phyloP scores from a whole-genome alignment of 1,139 yeast genomes.

The Entelexis sorbosivorans region DNA sequence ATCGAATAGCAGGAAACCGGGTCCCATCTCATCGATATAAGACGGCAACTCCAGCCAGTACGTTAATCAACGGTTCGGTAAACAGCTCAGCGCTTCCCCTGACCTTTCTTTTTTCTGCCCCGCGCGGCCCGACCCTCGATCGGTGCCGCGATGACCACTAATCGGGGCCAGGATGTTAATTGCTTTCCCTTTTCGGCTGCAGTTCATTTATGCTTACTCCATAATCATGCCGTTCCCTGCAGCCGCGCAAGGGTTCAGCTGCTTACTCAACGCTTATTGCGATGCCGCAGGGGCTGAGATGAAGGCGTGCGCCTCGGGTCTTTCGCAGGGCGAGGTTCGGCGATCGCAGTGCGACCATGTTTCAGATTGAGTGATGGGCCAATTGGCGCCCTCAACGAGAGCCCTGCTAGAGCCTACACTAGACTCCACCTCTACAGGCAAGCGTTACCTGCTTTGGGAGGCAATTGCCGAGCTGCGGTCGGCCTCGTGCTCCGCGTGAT shows the following conservation, averaged over 20 bases:
- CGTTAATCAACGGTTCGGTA: no score
- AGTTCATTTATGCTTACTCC: not conserved
- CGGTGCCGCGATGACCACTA: not conserved
- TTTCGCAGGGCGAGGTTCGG: not conserved
- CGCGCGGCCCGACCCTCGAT: not conserved
- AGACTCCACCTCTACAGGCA: no score
- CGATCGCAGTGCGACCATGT: not conserved
- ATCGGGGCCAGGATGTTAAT: constrained; percentile 1
- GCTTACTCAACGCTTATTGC: not conserved
- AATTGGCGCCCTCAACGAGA: no score
- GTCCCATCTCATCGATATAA: no score
- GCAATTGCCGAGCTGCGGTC: not conserved
- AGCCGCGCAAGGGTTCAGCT: not conserved
- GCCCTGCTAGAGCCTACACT: no score
- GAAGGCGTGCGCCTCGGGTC: not conserved
- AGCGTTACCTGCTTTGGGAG: no score
- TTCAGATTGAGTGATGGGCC: not conserved
- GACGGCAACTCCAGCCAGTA: no score
- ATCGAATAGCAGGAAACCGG: no score
- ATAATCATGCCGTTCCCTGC: not conserved
- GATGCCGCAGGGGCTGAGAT: constrained; percentile 1
- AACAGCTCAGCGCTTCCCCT: no score
- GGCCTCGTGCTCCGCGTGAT: not conserved
- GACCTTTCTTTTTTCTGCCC: not conserved
- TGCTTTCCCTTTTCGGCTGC: constrained; percentile 4